Evolutionary conservation across 306 rosid species (phyloP), one percentile per base, ranked within the genome.

Genomic region (Castanopsis chinensis): DNA sequence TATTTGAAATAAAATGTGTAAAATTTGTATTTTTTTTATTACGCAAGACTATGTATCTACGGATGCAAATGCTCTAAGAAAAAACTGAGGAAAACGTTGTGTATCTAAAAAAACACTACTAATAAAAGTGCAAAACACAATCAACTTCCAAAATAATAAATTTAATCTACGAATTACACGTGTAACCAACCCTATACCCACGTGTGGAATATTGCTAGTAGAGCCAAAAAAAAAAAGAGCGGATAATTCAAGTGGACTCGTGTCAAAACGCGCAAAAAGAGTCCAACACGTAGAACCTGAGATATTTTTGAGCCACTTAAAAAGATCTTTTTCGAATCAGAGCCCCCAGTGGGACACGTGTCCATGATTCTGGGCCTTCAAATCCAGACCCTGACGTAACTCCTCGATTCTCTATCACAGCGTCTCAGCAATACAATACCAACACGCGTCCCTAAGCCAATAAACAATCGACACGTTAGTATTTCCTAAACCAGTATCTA

Each of bases 301-400:
- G 88, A 81, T 87, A 78, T 81, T 84, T 86, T 81, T 12, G 76
- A 59, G 71, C 82, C 84, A 23, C 75, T 0, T 8, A 37, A 59
- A 63, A 27, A 41, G 82, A 82, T 86, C 69, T 74, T 80, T 12
- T 84, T 33, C 13, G 21, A 6, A 7, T 18, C 74, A 6, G 27
- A 19, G 23, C 2, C 18, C 13, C 13, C 4, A 0, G 0, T 2
- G 1, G 8, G 30, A 73, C 86, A 84, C 88, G 84, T 84, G 88
- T 76, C 81, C 3, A 5, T 60, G 69, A 21, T 72, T 9, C 35
- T 9, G 8, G 8, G 41, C 35, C 18, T 51, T 19, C 17, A 49
- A 17, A 63, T 52, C 41, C 45, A 11, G 23, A 59, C 28, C 58
- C 17, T 55, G 82, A 82, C 75, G 81, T 77, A 43, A 55, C 41